Conservation (phyloP, 192 early-diverging fungal genomes). For the Spinellus fusiger region DNA sequence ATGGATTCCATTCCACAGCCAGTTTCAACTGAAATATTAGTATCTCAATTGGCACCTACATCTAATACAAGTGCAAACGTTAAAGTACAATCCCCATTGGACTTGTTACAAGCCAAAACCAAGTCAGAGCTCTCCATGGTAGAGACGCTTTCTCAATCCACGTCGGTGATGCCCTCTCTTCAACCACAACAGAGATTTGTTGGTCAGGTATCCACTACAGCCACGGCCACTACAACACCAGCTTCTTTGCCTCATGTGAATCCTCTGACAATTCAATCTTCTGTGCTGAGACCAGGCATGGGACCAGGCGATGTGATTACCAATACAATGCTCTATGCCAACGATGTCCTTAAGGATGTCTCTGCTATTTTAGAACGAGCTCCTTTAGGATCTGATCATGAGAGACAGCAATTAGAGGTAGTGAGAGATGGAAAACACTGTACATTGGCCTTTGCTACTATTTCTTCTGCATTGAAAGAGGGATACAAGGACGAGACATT, state of each 20-base stretch:
- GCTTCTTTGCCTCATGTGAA: too few relatives aligned
- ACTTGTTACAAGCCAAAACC: neutral
- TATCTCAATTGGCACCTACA: too few relatives aligned
- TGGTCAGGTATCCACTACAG: neutral
- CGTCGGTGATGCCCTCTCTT: neutral
- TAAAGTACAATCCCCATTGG: neutral
- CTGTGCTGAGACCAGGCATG: neutral
- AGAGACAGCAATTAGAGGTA: neutral
- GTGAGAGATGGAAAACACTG: neutral
- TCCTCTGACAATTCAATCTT: neutral
- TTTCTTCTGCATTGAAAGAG: constrained; percentile 14
- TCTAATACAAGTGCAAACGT: too few relatives aligned
- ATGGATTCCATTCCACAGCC: too few relatives aligned
- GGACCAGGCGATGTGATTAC: constrained; percentile 1
- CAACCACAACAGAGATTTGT: neutral
- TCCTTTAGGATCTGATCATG: neutral
- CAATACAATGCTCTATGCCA: constrained; percentile 7
- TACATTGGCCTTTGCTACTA: neutral
- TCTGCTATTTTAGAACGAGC: neutral
- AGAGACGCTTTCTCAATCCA: neutral
- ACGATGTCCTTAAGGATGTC: constrained; percentile 13
- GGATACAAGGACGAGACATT: constrained; percentile 26
- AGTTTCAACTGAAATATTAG: too few relatives aligned
- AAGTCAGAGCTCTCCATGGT: neutral
- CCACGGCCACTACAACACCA: neutral